Base-by-base conservation (phyloP, 768 basidiomycete species). In the Suillus luteus region DNA sequence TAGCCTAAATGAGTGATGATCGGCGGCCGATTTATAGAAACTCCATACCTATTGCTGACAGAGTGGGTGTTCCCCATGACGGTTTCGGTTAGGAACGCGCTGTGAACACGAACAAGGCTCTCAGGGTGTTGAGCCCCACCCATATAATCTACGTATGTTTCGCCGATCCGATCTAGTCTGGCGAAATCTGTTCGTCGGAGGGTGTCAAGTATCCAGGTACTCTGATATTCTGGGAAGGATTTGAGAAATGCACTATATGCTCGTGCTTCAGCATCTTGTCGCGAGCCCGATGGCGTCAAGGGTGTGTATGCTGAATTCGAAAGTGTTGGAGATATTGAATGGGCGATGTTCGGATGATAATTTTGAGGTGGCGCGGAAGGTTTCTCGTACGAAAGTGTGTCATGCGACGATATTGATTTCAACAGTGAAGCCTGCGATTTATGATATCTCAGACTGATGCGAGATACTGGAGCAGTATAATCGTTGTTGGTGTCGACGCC, bases 131-230 rank as follows among this genome's bases (percentile, higher is more conserved):
- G 78, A 0, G 90, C 84, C 27, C 90, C 91, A 37, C 92, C 92
- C 90, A 93, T 93, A 67, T 90, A 93, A 70, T 94, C 92, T 65
- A 92, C 88, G 64, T 93, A 93, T 10, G 87, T 89, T 77, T 93
- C 90, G 7, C 85, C 85, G 10, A 78, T 77, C 14, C 81, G 82
- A 65, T 87, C 84, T 49, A 90, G 78, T 59, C 89, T 77, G 5
- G 78, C 64, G 67, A 84, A 90, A 72, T 92, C 89, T 0, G 82
- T 86, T 66, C 82, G 79, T 55, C 89, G 85, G 17, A 91, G 81
- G 0, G 84, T 81, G 69, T 92, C 90, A 61, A 92, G 72, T 62
- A 87, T 87, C 86, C 88, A 89, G 8, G 90, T 91, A 17, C 79
- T 78, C 55, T 81, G 81, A 67, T 90, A 92, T 73, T 89, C 87